Conservation (phyloP, 495 filamentous ascomycete genomes). For the Daldinia concentrica region DNA sequence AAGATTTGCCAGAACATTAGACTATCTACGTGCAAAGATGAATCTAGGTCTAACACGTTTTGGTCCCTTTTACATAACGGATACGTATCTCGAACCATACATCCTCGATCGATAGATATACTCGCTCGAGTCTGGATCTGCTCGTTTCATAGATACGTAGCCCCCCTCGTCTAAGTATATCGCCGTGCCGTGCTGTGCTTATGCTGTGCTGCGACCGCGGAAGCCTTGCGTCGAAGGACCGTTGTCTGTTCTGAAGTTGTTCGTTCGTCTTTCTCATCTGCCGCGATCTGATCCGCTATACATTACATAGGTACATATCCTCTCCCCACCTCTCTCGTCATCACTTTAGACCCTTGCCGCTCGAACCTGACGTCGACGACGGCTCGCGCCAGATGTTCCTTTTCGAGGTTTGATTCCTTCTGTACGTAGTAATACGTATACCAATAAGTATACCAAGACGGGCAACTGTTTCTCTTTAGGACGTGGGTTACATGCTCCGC, state of each 20-base stretch:
- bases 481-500: conserved; percentile 37
- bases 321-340: conserved; percentile 30
- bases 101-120: conserved; percentile 13
- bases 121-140: conserved; percentile 28
- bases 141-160: conserved; percentile 39
- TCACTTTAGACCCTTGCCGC: conserved; percentile 31
- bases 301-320: not conserved
- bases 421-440: conserved; percentile 15
- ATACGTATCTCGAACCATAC: conserved; percentile 28
- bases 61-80: conserved; percentile 12
- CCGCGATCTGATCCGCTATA: conserved; percentile 41
- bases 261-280: conserved; percentile 33
- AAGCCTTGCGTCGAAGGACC: conserved; percentile 30
- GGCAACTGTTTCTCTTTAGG: conserved; percentile 33
- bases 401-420: conserved; percentile 11
- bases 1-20: conserved; percentile 28
- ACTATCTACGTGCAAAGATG: not conserved
- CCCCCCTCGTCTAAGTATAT: conserved; percentile 20
- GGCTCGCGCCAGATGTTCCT: conserved; percentile 14
- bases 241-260: conserved; percentile 18
- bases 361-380: conserved; percentile 23
- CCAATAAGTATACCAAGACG: conserved; percentile 5
- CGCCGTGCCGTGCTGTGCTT: not conserved
- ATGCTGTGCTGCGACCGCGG: conserved; percentile 20
- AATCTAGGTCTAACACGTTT: conserved; percentile 5